These are phyloP conservation scores for Chloropicon primus DNA, from an alignment of 139 green algal genomes.

Conservation along the genomic window DNA sequence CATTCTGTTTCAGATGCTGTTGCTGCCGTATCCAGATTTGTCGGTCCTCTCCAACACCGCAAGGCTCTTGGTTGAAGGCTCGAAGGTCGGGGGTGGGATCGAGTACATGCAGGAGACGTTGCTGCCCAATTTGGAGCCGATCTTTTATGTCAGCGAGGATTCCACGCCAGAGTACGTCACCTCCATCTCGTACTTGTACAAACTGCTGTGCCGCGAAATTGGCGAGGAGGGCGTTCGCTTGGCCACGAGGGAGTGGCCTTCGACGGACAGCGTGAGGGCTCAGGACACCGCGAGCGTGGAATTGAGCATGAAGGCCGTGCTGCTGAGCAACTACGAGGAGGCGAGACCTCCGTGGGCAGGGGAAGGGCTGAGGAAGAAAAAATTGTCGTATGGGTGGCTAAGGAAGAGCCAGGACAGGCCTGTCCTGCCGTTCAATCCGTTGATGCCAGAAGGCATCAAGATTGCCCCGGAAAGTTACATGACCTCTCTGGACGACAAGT, in stretches of 20 bases:
- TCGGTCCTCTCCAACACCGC: not conserved
- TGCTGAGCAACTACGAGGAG: too few species aligned
- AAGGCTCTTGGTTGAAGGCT: not conserved
- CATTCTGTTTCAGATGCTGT: not conserved
- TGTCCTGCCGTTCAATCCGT: not conserved
- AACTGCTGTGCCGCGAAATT: not conserved
- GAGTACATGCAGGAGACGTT: not conserved
- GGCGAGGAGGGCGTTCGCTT: not conserved
- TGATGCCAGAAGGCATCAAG: not conserved
- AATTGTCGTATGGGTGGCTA: not conserved
- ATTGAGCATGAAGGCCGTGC: too few species aligned
- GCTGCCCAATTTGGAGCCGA: not conserved
- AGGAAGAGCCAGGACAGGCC: not conserved
- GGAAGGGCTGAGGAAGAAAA: too few species aligned
- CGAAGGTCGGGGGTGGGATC: not conserved
- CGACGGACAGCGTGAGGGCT: not conserved
- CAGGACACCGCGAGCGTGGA: not conserved
- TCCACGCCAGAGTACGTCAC: not conserved
- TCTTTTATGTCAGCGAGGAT: not conserved
- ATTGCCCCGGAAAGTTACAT: not conserved
- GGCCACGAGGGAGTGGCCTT: not conserved
- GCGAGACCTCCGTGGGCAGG: too few species aligned
- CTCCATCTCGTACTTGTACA: not conserved
- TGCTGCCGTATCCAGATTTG: not conserved
- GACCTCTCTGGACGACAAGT: not conserved